Percentiles rank a stretch among this genome's conserved stretches.
These are phyloP conservation scores for Sugiyamaella qingdaonensis DNA, from an alignment of 805 yeast species.

Conservation along the genomic window DNA sequence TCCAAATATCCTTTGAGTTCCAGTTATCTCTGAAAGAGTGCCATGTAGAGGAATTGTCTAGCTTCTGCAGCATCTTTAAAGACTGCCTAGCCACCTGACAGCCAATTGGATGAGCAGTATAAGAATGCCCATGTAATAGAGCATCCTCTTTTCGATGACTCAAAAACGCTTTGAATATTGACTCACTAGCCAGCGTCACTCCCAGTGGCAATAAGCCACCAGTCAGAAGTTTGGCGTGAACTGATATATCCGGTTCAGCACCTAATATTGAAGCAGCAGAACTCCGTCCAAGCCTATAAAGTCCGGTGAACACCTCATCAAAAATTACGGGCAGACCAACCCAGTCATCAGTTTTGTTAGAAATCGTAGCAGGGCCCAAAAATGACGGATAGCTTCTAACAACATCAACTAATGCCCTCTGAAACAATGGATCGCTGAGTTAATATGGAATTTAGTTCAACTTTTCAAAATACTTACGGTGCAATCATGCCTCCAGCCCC, in stretches of 20 bases:
- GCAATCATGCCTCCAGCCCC: slow-evolving; percentile 29
- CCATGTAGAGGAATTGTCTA: slow-evolving; percentile 15
- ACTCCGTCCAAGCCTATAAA: slow-evolving; percentile 24
- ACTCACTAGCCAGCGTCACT: slow-evolving; percentile 23
- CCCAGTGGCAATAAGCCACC: slow-evolving; percentile 27
- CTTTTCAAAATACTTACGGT: slow-evolving; percentile 13
- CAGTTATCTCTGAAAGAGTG: slow-evolving; percentile 16
- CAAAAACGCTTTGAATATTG: slow-evolving; percentile 23
- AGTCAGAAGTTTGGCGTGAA: slow-evolving; percentile 27
- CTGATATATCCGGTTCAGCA: slow-evolving; percentile 24
- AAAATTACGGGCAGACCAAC: slow-evolving; percentile 24
- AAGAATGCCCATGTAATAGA: slow-evolving; percentile 27
- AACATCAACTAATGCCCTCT: slow-evolving; percentile 21
- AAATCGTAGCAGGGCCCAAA: neutral
- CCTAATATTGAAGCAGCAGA: slow-evolving; percentile 18
- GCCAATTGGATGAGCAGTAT: slow-evolving; percentile 29
- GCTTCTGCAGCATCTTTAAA: slow-evolving; percentile 11
- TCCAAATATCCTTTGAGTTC: slow-evolving; percentile 16
- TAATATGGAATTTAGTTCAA: neutral
- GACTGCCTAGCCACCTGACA: slow-evolving; percentile 24
- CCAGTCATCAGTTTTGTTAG: slow-evolving; percentile 12
- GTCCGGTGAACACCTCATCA: slow-evolving; percentile 28
- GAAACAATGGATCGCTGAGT: slow-evolving; percentile 23
- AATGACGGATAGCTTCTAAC: slow-evolving; percentile 16
- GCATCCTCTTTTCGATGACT: slow-evolving; percentile 24